Percentiles rank a stretch among this genome's conserved stretches.
Evolutionary conservation across 2,329 filamentous ascomycete species (phyloP).

Genomic region (Stachybotrys echinatus): DNA sequence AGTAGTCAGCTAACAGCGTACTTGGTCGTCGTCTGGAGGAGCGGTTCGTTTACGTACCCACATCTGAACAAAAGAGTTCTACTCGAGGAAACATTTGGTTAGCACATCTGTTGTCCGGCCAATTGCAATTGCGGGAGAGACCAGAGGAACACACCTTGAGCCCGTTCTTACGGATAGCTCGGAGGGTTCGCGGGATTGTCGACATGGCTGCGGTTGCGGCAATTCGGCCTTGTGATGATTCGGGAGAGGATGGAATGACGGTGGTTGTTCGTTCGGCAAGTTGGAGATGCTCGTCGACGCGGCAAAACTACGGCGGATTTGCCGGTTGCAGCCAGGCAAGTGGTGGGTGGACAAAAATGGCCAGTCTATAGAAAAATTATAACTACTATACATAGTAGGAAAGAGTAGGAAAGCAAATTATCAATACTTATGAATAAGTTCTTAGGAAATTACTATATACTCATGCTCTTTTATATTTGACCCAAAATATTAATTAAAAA

Average conservation of each 20-base stretch:
- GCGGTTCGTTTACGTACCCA: conserved; percentile 59
- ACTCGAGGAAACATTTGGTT: too few species aligned
- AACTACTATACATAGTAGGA: too few species aligned
- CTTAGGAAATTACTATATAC: too few species aligned
- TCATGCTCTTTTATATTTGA: too few species aligned
- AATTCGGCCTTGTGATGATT: conserved; percentile 16
- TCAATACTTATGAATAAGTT: too few species aligned
- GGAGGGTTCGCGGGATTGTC: conserved; percentile 78
- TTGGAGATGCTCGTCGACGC: conserved; percentile 15
- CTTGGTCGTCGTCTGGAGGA: conserved; percentile 9
- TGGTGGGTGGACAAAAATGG: too few species aligned
- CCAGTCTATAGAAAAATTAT: too few species aligned
- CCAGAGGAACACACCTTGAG: conserved; percentile 61
- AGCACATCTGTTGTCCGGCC: neutral
- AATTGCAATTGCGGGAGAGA: too few species aligned
- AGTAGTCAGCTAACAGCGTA: conserved; percentile 15
- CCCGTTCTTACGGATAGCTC: conserved; percentile 82
- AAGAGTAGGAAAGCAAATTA: too few species aligned
- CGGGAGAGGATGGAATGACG: conserved; percentile 3
- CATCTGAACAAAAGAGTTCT: conserved; percentile 92
- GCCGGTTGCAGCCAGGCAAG: too few species aligned
- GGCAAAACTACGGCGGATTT: conserved; percentile 23
- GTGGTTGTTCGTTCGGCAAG: conserved; percentile 5
- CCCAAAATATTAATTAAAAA: too few species aligned
- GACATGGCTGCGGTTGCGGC: conserved; percentile 64